Evolutionary conservation across 2,329 filamentous ascomycete genomes (phyloP).

Genomic region (Corynespora cassiicola): DNA sequence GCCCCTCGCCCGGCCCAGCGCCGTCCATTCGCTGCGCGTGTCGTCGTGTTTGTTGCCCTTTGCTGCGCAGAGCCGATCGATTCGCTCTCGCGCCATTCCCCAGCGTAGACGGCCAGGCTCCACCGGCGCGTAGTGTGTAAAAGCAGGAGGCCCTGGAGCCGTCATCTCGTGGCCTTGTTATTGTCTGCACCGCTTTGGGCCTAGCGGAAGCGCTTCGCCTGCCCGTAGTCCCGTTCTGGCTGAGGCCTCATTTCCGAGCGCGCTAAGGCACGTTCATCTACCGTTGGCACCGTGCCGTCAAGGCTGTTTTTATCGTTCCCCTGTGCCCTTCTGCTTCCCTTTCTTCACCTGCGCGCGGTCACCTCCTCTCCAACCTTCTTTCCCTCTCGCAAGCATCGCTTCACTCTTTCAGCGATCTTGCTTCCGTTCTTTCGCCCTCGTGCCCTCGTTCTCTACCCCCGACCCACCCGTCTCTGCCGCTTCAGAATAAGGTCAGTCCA

Average conservation of each 20-base stretch:
- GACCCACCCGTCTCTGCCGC: conserved; percentile 17
- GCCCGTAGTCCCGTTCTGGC: conserved; percentile 6
- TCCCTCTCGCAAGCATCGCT: conserved; percentile 57
- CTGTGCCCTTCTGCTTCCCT: conserved; percentile 23
- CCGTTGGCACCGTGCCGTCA: conserved; percentile 7
- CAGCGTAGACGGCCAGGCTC: background rate
- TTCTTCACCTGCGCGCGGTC: conserved; percentile 22
- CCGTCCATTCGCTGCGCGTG: conserved; percentile 6
- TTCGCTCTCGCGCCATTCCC: background rate
- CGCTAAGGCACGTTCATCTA: conserved; percentile 8
- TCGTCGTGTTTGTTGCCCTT: conserved; percentile 3
- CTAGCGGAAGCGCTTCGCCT: conserved; percentile 13
- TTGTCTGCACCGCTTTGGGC: conserved; percentile 8
- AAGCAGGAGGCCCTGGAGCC: conserved; percentile 8
- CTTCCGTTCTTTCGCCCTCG: conserved; percentile 47
- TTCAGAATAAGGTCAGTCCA: conserved; percentile 34
- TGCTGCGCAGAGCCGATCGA: background rate
- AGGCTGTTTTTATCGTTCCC: conserved; percentile 19
- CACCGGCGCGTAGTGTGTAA: conserved; percentile 9
- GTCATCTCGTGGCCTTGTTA: conserved; percentile 12
- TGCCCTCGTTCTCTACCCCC: conserved; percentile 21
- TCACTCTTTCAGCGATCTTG: conserved; percentile 70
- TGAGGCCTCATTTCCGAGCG: conserved; percentile 13
- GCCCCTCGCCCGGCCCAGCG: too few relatives aligned
- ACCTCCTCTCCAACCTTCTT: conserved; percentile 26